Conservation (phyloP, 768 basidiomycete species). For the Tylopilus felleus region DNA sequence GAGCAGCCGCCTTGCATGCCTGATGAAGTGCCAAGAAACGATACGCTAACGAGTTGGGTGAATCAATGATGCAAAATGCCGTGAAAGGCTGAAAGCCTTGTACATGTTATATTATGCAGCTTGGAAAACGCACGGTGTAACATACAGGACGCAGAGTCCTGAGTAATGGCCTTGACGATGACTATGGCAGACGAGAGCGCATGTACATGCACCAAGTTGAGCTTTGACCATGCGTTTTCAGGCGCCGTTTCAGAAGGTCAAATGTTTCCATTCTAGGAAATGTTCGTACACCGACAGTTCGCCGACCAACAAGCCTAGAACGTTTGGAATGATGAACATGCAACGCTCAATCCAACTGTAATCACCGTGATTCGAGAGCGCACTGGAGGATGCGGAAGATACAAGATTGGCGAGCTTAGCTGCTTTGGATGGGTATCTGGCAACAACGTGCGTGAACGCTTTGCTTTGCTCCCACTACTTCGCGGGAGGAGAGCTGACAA, state of each 20-base stretch:
- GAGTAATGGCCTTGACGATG: too few species aligned
- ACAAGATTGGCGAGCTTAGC: neutral
- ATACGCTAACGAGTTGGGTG: too few species aligned
- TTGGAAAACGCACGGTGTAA: too few species aligned
- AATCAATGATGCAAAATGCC: too few species aligned
- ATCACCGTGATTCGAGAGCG: constrained; percentile 12
- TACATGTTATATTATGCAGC: too few species aligned
- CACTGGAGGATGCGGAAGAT: neutral
- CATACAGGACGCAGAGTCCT: too few species aligned
- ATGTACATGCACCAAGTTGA: neutral
- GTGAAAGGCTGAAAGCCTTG: too few species aligned
- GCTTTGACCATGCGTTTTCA: too few species aligned
- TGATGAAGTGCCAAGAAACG: too few species aligned
- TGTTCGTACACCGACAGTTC: neutral
- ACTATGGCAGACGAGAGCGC: too few species aligned
- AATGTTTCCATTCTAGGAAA: neutral
- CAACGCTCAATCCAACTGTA: constrained; percentile 9
- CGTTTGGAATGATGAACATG: neutral
- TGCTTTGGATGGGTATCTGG: neutral
- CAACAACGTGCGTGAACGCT: neutral
- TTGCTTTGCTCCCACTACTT: neutral
- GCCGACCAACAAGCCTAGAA: constrained; percentile 2
- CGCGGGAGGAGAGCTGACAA: neutral
- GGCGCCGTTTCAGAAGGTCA: neutral
- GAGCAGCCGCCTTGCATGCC: too few species aligned